Percentiles rank a stretch among this genome's conserved stretches.
Conservation (phyloP, 1,139 yeast species). For the Arxiozyma telluris region DNA sequence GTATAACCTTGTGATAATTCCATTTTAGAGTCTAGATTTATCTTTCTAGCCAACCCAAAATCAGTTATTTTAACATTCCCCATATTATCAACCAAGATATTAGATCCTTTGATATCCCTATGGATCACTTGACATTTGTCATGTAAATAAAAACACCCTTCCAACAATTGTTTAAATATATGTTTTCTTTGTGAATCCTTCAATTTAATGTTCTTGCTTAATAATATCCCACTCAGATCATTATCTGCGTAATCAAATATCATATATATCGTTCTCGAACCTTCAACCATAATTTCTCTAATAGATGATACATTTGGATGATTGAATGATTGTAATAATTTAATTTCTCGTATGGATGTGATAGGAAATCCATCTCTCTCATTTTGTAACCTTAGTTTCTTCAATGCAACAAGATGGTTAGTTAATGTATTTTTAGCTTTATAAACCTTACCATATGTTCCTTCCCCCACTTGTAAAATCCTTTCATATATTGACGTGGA, state of each 20-base stretch:
- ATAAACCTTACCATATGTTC: constrained; percentile 75
- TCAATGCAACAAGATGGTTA: constrained; percentile 67
- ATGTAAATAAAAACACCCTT: constrained; percentile 78
- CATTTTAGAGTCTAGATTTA: constrained; percentile 32
- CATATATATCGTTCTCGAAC: constrained; percentile 68
- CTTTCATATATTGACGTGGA: constrained; percentile 24
- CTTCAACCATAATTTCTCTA: constrained; percentile 83
- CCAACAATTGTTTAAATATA: constrained; percentile 64
- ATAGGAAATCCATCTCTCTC: constrained; percentile 95
- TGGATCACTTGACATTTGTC: constrained; percentile 63
- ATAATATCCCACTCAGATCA: constrained; percentile 79
- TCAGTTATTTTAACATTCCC: constrained; percentile 85
- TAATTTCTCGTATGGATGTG: constrained; percentile 88
- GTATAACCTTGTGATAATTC: constrained; percentile 48
- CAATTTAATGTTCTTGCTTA: constrained; percentile 62
- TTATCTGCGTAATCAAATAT: constrained; percentile 90
- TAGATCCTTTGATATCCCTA: constrained; percentile 91
- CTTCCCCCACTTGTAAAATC: constrained; percentile 61
- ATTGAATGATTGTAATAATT: constrained; percentile 74
- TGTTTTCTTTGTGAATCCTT: constrained; percentile 65
- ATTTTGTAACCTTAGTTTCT: constrained; percentile 69
- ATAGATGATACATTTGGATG: constrained; percentile 77
- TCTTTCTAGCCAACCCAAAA: constrained; percentile 84
- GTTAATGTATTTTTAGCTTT: constrained; percentile 46
- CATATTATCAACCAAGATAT: constrained; percentile 60